Conservation (phyloP, 75 land plant genomes). For the Cryptomeria japonica region DNA sequence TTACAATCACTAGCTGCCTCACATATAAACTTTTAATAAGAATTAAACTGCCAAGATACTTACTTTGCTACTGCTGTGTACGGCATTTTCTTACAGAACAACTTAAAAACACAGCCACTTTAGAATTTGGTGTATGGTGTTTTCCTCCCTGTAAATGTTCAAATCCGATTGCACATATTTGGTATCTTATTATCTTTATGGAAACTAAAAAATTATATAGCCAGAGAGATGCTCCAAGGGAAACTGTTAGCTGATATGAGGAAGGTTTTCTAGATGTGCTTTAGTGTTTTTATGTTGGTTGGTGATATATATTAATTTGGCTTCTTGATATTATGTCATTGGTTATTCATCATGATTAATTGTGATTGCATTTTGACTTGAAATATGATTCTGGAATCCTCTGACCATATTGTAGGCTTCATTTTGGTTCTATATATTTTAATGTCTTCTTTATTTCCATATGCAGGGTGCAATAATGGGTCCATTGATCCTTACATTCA, state of each 20-base stretch:
- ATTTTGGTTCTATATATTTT: constrained; percentile 1
- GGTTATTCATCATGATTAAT: not conserved
- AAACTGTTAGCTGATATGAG: not conserved
- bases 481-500: constrained; percentile 82
- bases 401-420: not conserved
- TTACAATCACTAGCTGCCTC: no score
- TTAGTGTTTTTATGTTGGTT: not conserved
- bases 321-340: not conserved
- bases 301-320: not conserved
- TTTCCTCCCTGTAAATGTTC: not conserved
- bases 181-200: not conserved
- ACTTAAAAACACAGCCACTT: no score
- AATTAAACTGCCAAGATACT: no score
- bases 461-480: constrained; percentile 98
- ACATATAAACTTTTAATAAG: no score
- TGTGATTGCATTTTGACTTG: not conserved
- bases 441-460: not conserved
- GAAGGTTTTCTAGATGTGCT: not conserved
- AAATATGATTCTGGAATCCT: not conserved
- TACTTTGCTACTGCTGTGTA: no score
- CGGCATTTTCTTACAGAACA: no score
- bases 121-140: not conserved
- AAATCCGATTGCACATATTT: not conserved
- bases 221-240: not conserved
- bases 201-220: not conserved